Evolutionary conservation across 257 asterid genomes (phyloP).

Genomic region (Fraxinus americana): DNA sequence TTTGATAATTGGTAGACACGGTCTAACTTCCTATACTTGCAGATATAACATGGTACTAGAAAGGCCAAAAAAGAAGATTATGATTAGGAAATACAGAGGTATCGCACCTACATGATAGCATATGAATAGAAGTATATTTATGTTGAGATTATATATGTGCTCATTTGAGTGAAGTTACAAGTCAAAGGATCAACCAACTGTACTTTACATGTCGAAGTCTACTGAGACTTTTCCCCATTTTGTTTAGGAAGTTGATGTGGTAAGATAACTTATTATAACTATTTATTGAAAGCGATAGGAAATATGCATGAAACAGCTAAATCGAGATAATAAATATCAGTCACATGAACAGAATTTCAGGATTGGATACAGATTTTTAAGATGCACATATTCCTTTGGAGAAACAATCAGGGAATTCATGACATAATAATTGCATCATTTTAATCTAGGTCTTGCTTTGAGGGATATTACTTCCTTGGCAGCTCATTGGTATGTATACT

Average conservation of each 20-base stretch:
- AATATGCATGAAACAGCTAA: background rate
- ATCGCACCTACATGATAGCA: background rate
- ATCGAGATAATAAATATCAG: background rate
- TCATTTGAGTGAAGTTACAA: background rate
- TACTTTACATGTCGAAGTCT: background rate
- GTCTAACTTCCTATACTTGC: background rate
- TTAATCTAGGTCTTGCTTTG: background rate
- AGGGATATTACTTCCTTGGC: conserved; percentile 13
- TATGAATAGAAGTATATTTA: background rate
- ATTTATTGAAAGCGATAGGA: background rate
- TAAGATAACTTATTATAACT: background rate
- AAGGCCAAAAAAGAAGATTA: background rate
- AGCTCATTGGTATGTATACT: background rate
- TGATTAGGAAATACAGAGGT: background rate
- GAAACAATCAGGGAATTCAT: background rate
- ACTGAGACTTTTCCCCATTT: background rate
- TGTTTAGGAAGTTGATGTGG: background rate
- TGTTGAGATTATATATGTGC: background rate
- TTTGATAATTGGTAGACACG: background rate
- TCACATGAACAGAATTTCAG: background rate
- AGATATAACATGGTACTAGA: background rate
- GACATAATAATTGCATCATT: background rate
- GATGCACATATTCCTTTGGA: background rate
- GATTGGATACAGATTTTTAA: background rate
- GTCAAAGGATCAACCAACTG: background rate